Conservation (phyloP, 768 basidiomycete species). For the Boletus subcaerulescens region DNA sequence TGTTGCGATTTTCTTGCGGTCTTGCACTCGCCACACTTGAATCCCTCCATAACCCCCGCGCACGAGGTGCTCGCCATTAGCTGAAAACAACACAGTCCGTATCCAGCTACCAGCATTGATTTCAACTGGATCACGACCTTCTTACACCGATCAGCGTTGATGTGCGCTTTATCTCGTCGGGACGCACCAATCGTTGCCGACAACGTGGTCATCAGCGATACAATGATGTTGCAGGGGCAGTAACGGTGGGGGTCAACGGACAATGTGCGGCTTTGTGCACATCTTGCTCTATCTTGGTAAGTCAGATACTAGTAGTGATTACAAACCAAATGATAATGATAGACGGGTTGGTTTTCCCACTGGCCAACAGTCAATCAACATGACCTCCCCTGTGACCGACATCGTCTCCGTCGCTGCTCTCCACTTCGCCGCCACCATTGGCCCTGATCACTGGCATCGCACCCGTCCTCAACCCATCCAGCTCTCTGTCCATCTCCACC, state of each 20-base stretch:
- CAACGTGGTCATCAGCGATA: no score
- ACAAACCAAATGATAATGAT: no score
- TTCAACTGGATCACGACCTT: background rate
- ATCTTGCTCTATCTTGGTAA: no score
- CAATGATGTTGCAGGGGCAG: no score
- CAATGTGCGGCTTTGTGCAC: no score
- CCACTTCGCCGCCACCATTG: conserved; percentile 40
- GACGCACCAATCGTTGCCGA: background rate
- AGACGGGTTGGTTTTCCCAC: no score
- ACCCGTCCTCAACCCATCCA: conserved; percentile 48
- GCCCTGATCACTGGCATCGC: conserved; percentile 52
- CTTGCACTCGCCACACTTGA: background rate
- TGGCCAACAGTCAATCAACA: background rate
- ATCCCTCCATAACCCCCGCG: background rate
- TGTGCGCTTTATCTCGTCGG: background rate
- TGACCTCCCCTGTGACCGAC: conserved; percentile 28
- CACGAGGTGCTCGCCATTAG: background rate
- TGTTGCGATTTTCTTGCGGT: background rate
- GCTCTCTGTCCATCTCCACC: conserved; percentile 45
- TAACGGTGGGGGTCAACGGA: no score
- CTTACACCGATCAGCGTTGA: background rate
- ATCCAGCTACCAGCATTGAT: background rate
- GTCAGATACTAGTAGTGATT: no score
- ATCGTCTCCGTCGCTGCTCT: conserved; percentile 45
- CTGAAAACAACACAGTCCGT: background rate